Evolutionary conservation across 495 filamentous ascomycete genomes (phyloP), one percentile per base, ranked within the genome.

Genomic region (Xylaria grammica): DNA sequence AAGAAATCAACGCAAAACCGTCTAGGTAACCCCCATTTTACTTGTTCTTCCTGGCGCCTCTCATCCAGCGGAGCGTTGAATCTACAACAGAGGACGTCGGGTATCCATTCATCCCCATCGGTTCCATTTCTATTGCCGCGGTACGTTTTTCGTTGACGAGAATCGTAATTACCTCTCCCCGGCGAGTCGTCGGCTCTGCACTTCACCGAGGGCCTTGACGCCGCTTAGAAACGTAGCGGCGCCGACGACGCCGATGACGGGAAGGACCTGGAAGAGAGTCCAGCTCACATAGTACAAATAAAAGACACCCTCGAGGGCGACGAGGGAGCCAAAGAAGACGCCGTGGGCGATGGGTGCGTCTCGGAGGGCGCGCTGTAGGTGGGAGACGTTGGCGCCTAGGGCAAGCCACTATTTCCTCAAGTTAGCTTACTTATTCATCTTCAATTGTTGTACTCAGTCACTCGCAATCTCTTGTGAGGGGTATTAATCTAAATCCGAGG

Each of bases 221-320:
- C 95, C 96, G 75, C 92, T 96, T 45, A 98, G 76, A 71, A 96
- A 93, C 24, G 90, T 85, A 58, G 93, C 86, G 48, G 82, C 75
- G 22, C 89, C 89, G 54, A 91, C 85, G 45, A 85, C 78, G 36
- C 82, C 85, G 66, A 86, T 86, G 55, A 87, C 88, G 10, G 93
- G 93, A 42, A 99, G 84, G 29, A 85, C 85, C 80, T 96, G 90
- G 85, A 98, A 99, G 49, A 99, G 80, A 68, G 89, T 97, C 95
- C 94, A 98, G 68, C 79, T 89, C 32, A 85, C 90, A 74, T 97
- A 99, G 83, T 99, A 99, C 75, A 97, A 76, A 83, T 93, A 93
- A 80, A 98, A 98, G 67, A 97, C 86, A 8, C 86, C 90, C 77
- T 99, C 95, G 81, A 99, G 88, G 13, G 87, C 86, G 27, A 97